Evolutionary conservation across 257 asterid genomes (phyloP).

Genomic region (Solanum sejunctum): DNA sequence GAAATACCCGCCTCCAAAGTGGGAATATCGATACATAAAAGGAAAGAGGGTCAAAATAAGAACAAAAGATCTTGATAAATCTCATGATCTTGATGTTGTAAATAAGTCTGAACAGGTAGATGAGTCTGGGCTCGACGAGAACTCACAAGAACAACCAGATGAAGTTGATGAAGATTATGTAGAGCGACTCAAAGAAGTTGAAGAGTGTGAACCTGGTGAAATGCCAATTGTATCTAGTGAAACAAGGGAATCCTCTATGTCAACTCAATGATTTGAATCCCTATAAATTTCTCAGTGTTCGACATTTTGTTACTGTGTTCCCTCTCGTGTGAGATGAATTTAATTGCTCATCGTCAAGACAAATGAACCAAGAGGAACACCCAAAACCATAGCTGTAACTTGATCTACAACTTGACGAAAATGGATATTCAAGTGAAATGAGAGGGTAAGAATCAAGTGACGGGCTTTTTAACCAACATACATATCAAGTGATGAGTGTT

Average conservation of each 20-base stretch:
- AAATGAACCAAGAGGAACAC: neutral
- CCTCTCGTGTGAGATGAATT: neutral
- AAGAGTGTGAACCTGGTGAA: neutral
- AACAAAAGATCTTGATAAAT: conserved; percentile 16
- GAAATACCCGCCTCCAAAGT: conserved; percentile 77
- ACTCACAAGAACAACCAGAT: conserved; percentile 13
- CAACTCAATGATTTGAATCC: neutral
- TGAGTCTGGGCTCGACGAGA: conserved; percentile 7
- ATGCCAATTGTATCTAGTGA: conserved; percentile 1
- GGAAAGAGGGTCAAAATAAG: conserved; percentile 72
- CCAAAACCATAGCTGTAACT: neutral
- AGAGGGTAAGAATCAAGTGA: neutral
- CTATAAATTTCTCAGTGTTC: neutral
- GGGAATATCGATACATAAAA: conserved; percentile 67
- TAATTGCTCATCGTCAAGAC: neutral
- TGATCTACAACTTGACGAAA: neutral
- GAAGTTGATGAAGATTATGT: conserved; percentile 5
- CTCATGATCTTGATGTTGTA: neutral
- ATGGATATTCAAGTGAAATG: neutral
- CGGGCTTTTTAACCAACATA: neutral
- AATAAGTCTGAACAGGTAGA: conserved; percentile 10
- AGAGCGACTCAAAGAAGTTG: conserved; percentile 3
- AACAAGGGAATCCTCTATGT: neutral
- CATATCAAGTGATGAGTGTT: neutral
- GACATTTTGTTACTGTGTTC: neutral